Evolutionary conservation across 352 stramenopile genomes (phyloP), one percentile per base, ranked within the genome.

Genomic region (Pythium phragmiticola): DNA sequence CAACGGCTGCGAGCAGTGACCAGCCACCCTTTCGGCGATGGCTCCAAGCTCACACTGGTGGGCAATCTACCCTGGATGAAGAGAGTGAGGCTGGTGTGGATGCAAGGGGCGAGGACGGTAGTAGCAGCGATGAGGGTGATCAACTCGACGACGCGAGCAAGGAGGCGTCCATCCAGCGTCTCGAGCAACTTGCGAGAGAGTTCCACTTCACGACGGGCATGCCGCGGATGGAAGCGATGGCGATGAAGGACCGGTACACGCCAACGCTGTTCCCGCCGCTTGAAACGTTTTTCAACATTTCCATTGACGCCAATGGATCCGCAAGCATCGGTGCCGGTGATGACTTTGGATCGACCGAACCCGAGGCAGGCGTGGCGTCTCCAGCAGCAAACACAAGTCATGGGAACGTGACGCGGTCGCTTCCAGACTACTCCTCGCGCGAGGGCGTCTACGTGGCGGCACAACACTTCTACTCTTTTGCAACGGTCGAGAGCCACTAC

Each of bases 131-230:
- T 12, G 19, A 41, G 5, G 28, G n/a, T 45, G 26, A n/a, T 8
- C 30, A 49, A 21, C 34, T 43, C 16, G 41, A 39, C 14, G 52
- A 60, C n/a, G 42, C 28, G 14, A 37, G 30, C 21, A 59, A 62
- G 21, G 6, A 19, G 34, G 30, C 45, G 30, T 48, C 55, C 3
- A 43, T 69, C 14, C 26, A 30, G 14, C 34, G 23, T n/a, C 36
- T 63, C 16, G 28, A 49, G 41, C 46, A 55, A 8, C 68, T 70
- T 19, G 61, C 84, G 0, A 58, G 67, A 33, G 78, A 87, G 43
- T 89, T 78, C 64, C 69, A 85, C 50, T 87, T 88, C 47, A 64
- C 77, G 1, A 78, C 78, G 42, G 80, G 80, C 9, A 76, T 89
- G 46, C 78, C 80, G 16, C 76, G 75, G 8, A 65, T 87, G 37